Evolutionary conservation across 2,329 filamentous ascomycete species (phyloP), one percentile per base, ranked within the genome.

Genomic region (Lecanicillium sp.): DNA sequence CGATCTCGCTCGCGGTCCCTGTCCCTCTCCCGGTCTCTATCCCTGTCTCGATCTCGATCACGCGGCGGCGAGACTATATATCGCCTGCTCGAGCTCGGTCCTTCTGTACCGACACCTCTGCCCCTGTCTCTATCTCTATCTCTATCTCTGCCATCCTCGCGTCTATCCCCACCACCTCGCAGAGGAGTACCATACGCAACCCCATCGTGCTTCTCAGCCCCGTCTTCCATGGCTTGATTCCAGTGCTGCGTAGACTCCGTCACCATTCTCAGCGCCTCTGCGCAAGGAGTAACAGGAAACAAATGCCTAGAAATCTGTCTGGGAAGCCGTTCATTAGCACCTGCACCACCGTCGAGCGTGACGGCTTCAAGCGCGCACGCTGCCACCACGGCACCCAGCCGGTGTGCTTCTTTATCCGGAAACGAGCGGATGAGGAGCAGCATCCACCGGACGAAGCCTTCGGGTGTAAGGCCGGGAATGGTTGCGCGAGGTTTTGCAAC

Each of bases 251-350:
- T 65, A 2, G 74, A 71, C 31, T 73, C 68, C 14, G 79, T 73
- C 8, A 89, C 62, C 15, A 75, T 62, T 44, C 79, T 73, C 40
- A 77, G 72, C 1, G 75, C 64, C 22, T 72, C 63, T 0, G 70
- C 51, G 47, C 86, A 76, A 1, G 73, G 66, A 7, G 59, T 57
- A 0, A 65, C 63, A 0, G 87, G 87, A 29, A 94, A 75, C 4
- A 92, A 67, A 37, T 82, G 72, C 29, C 86, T 70, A 1, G 85
- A 80, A 3, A 94, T 70, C 48, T 88, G 80, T 46, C 85, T 87
- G 0, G 87, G 88, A 39, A 94, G 80, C 3, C 83, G 70, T 57
- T 89, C 84, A 9, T 73, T 77, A 45, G 70, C 74, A 34, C 82
- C 73, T 32, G 79, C 71, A 57, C 78, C 48, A 8, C 60, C 62